Percentiles rank a stretch among this genome's conserved stretches.
These are phyloP conservation scores for Ganoderma resinaceum DNA, from an alignment of 1,284 basidiomycete genomes.

Conservation along the genomic window DNA sequence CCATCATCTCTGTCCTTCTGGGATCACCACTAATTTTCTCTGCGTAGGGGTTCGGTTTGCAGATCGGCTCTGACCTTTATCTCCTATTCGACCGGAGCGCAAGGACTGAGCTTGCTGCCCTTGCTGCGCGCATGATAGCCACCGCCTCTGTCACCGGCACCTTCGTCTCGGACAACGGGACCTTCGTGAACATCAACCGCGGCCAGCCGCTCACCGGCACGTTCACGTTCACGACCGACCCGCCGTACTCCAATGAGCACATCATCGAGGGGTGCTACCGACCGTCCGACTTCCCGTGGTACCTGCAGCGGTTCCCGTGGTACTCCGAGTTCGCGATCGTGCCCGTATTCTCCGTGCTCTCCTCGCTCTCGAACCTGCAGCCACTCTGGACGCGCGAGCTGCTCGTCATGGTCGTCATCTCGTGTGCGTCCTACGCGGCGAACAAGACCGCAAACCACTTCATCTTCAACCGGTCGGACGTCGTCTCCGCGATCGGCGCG, in stretches of 20 bases:
- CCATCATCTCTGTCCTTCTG: background rate
- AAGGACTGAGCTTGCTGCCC: conserved; percentile 57
- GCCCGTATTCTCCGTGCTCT: conserved; percentile 79
- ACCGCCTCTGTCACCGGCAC: conserved; percentile 66
- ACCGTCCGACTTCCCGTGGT: conserved; percentile 73
- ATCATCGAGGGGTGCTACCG: conserved; percentile 76
- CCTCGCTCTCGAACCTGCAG: conserved; percentile 81
- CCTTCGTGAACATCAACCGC: conserved; percentile 44
- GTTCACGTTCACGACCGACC: conserved; percentile 76
- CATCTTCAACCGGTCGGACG: conserved; percentile 86
- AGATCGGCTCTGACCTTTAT: conserved; percentile 88
- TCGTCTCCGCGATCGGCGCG: conserved; percentile 87
- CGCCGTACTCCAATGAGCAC: conserved; percentile 49
- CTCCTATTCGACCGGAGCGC: conserved; percentile 75
- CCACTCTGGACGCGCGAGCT: conserved; percentile 76
- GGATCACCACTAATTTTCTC: background rate
- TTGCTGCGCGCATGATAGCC: conserved; percentile 57
- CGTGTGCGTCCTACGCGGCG: conserved; percentile 78
- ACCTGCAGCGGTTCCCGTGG: conserved; percentile 76
- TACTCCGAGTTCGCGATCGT: conserved; percentile 84
- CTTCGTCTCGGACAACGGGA: conserved; percentile 72
- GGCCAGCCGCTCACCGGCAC: conserved; percentile 66
- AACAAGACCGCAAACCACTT: conserved; percentile 85
- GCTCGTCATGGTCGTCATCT: conserved; percentile 86
- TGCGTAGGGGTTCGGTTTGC: conserved; percentile 77